Evolutionary conservation across 2,329 filamentous ascomycete genomes (phyloP), one percentile per base, ranked within the genome.

Genomic region (Ophiosphaerella herpotricha): DNA sequence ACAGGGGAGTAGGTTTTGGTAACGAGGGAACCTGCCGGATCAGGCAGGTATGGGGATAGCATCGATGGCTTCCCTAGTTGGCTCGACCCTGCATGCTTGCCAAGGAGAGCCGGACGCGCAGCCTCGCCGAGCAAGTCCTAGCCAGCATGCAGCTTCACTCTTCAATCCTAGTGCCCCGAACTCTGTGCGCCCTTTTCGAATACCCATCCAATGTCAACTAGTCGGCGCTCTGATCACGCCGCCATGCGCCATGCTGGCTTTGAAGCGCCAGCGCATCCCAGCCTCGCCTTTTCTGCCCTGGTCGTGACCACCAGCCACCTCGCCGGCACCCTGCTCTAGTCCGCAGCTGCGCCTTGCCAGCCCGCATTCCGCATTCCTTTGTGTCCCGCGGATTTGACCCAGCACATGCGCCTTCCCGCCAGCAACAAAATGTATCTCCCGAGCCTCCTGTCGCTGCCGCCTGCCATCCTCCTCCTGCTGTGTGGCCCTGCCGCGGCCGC

Each of bases 241-340:
- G n/a, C n/a, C n/a, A n/a, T n/a, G n/a, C n/a, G 43, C 42, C 31
- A 44, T 46, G 46, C 46, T 52, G 56, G 53, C 58, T 54, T 55
- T 62, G 60, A 61, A 48, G 45, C 52, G 61, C 61, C 59, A 66
- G 57, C 60, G 50, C 67, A 71, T 57, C 61, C 68, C 68, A 71
- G 64, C 68, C 68, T 58, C 68, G 64, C 56, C 50, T 68, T 60
- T 72, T 67, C 38, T 48, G 14, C 57, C 54, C 50, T n/a, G n/a
- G n/a, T 59, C 46, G 54, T 46, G 43, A 23, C 53, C 55, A 56
- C 68, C 67, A 72, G 63, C 68, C 67, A 68, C 68, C 64, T 60
- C 53, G 57, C 18, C 29, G 40, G 41, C 37, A 40, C 37, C 34
- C 18, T 44, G 41, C 32, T 42, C 29, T 42, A 48, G 7, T 29